These are phyloP conservation scores for Teunomyces gatunensis DNA, from an alignment of 805 yeast genomes.

Conservation along the genomic window DNA sequence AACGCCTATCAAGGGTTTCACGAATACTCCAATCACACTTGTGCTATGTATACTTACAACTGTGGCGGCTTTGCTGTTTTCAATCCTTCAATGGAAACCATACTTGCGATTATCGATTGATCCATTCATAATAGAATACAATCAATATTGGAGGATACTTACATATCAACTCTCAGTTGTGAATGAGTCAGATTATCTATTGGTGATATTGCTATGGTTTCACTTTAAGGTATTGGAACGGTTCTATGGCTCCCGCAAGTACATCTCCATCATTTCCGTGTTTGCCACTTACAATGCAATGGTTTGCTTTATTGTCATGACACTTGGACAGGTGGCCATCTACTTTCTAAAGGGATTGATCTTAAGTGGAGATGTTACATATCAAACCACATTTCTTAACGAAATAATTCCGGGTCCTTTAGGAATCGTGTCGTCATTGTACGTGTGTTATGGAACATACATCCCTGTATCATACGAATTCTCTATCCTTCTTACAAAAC, in stretches of 20 bases:
- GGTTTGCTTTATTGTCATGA: slow-evolving; percentile 35
- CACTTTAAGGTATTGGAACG: slow-evolving; percentile 58
- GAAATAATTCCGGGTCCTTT: slow-evolving; percentile 39
- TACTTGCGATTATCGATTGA: slow-evolving; percentile 42
- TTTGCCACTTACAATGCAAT: slow-evolving; percentile 48
- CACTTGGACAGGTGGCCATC: slow-evolving; percentile 37
- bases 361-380: slow-evolving; percentile 9
- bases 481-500: slow-evolving; percentile 26
- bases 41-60: slow-evolving; percentile 34
- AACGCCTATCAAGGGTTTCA: slow-evolving; percentile 43
- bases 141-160: slow-evolving; percentile 56
- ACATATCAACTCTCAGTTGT: slow-evolving; percentile 52
- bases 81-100: slow-evolving; percentile 45
- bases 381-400: slow-evolving; percentile 30
- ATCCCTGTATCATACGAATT: slow-evolving; percentile 37
- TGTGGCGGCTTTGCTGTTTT: slow-evolving; percentile 37
- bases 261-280: slow-evolving; percentile 44
- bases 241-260: slow-evolving; percentile 54
- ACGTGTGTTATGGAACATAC: slow-evolving; percentile 34
- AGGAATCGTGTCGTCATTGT: slow-evolving; percentile 38
- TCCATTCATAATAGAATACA: slow-evolving; percentile 54
- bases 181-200: slow-evolving; percentile 57
- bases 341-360: slow-evolving; percentile 9
- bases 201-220: slow-evolving; percentile 45
- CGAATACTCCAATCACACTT: slow-evolving; percentile 44